Conservation (phyloP, 31 red algal genomes). For the Porphyra umbilicalis region DNA sequence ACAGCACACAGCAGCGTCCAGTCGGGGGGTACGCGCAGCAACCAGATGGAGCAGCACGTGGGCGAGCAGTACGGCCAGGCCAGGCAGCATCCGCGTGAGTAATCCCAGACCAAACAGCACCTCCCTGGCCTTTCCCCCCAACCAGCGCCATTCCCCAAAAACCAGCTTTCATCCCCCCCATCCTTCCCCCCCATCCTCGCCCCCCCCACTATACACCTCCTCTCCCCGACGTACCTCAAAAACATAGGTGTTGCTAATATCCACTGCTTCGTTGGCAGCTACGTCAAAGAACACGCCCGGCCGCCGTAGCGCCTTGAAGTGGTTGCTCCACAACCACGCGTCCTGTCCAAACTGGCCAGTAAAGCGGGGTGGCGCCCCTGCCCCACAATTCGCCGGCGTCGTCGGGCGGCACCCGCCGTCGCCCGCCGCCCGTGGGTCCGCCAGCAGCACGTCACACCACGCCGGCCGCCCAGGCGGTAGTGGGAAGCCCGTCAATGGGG, state of each 20-base stretch:
- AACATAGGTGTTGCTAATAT: conserved; percentile 55
- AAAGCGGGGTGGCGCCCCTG: not conserved
- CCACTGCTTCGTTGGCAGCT: conserved; percentile 43
- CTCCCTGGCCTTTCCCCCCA: no score
- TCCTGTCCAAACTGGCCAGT: conserved; percentile 37
- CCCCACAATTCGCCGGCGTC: not conserved
- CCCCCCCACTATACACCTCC: no score
- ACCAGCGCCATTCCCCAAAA: no score
- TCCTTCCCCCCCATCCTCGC: no score
- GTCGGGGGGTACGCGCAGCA: not conserved
- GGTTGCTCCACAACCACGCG: conserved; percentile 51
- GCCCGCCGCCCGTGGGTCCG: not conserved
- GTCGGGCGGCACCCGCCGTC: not conserved
- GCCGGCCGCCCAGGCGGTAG: not conserved
- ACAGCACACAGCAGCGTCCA: not conserved
- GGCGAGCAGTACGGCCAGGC: no score
- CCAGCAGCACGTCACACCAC: not conserved
- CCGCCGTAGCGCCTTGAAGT: conserved; percentile 31
- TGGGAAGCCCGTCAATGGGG: no score
- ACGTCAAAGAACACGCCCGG: conserved; percentile 58
- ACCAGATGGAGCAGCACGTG: no score
- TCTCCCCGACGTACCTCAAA: conserved; percentile 14
- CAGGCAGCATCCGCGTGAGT: no score
- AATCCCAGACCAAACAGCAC: no score
- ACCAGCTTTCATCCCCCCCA: no score